These are phyloP conservation scores for Hordeum vulgare DNA, from an alignment of 176 grass and related monocot genomes.

Conservation along the genomic window DNA sequence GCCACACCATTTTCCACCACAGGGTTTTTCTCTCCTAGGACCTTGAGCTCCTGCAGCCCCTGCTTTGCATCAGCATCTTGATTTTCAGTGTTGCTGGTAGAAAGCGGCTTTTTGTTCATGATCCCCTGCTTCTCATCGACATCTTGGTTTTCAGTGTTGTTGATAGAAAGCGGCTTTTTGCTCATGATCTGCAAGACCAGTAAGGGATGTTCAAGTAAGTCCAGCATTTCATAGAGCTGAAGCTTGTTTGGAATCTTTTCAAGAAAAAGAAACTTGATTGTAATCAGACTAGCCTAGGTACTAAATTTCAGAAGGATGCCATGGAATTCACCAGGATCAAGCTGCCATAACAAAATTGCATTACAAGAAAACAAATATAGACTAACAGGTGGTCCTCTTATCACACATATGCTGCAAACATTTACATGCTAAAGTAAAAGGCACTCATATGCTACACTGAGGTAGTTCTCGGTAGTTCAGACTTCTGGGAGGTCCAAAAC, in stretches of 20 bases:
- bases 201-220: neutral
- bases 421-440: neutral
- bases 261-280: neutral
- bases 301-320: neutral
- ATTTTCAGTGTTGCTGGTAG: slow-evolving; percentile 15
- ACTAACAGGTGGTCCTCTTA: neutral
- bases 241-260: neutral
- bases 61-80: slow-evolving; percentile 25
- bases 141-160: slow-evolving; percentile 20
- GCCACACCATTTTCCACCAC: slow-evolving; percentile 24
- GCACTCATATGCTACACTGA: neutral
- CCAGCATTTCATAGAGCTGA: neutral
- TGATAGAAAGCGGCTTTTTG: neutral
- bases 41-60: slow-evolving; percentile 14
- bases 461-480: neutral
- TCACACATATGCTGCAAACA: neutral
- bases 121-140: slow-evolving; percentile 22
- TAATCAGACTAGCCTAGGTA: neutral
- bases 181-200: slow-evolving; percentile 10
- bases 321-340: neutral
- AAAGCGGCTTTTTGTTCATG: neutral
- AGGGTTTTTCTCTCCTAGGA: slow-evolving; percentile 22
- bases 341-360: neutral
- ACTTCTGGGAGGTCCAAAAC: neutral
- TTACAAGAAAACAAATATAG: neutral